Conservation (phyloP, 1,139 yeast genomes). For the Spathaspora sp. region DNA sequence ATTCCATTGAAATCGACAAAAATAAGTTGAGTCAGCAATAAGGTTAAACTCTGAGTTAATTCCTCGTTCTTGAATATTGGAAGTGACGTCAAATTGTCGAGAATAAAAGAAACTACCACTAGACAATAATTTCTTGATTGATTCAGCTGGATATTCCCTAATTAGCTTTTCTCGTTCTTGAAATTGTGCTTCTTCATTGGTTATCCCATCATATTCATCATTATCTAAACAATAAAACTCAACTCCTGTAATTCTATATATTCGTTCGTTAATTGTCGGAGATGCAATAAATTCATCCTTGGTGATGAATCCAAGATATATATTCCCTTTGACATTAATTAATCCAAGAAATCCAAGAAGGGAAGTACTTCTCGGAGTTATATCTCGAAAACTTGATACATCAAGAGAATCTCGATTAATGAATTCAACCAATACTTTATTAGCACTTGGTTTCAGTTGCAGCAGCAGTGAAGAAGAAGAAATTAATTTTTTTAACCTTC, state of each 20-base stretch:
- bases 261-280: constrained; percentile 53
- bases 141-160: constrained; percentile 56
- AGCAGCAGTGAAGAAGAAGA: constrained; percentile 7
- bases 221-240: constrained; percentile 63
- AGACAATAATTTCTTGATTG: constrained; percentile 54
- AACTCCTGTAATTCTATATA: constrained; percentile 54
- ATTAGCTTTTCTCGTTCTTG: constrained; percentile 16
- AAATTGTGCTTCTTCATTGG: constrained; percentile 20
- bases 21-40: constrained; percentile 48
- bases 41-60: constrained; percentile 29
- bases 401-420: constrained; percentile 35
- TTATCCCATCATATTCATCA: constrained; percentile 49
- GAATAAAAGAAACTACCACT: constrained; percentile 70
- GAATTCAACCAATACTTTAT: constrained; percentile 53
- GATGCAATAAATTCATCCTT: constrained; percentile 58
- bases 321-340: constrained; percentile 50
- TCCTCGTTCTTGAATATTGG: constrained; percentile 58
- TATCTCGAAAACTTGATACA: constrained; percentile 39
- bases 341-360: constrained; percentile 64
- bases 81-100: constrained; percentile 62
- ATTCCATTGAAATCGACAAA: constrained; percentile 67
- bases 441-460: background rate
- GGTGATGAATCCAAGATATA: constrained; percentile 60
- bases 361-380: constrained; percentile 30
- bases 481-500: constrained; percentile 10